Percentiles rank a stretch among this genome's conserved stretches.
These are phyloP conservation scores for Henckelia pumila DNA, from an alignment of 257 asterid species.

Conservation along the genomic window DNA sequence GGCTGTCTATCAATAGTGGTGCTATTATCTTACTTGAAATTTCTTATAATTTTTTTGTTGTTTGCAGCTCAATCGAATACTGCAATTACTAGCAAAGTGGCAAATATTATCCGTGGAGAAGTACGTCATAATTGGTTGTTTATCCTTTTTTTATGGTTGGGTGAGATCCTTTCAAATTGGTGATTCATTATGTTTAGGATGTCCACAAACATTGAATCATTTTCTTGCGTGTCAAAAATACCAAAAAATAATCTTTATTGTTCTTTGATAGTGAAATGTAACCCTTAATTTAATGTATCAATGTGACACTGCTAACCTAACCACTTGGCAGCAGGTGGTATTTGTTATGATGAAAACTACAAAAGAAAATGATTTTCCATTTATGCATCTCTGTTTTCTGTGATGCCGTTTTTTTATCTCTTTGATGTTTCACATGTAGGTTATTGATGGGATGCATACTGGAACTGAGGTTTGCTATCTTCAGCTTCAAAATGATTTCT, in stretches of 20 bases:
- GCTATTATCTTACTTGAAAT: not conserved
- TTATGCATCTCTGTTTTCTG: not conserved
- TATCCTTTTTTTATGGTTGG: conserved; percentile 19
- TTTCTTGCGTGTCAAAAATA: too few relatives aligned
- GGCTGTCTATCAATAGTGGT: conserved; percentile 6
- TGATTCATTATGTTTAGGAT: too few relatives aligned
- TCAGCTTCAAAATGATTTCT: conserved; percentile 54
- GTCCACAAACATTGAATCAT: too few relatives aligned
- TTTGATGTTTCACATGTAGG: conserved; percentile 42
- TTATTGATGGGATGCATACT: conserved; percentile 44
- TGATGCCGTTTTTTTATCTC: too few relatives aligned
- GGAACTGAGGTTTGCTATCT: conserved; percentile 54
- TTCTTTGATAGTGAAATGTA: too few relatives aligned
- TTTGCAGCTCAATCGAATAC: conserved; percentile 37
- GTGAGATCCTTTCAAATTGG: not conserved
- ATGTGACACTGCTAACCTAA: too few relatives aligned
- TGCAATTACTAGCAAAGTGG: conserved; percentile 30
- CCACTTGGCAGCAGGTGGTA: too few relatives aligned
- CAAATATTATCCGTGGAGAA: conserved; percentile 33
- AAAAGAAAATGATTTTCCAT: not conserved
- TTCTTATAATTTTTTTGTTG: conserved; percentile 20
- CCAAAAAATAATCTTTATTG: too few relatives aligned
- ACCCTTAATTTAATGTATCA: too few relatives aligned
- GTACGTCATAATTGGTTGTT: conserved; percentile 36
- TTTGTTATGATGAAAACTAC: too few relatives aligned